A percentile compares a stretch with the other conserved stretches of the same genome.
Conservation (phyloP, 2,329 filamentous ascomycete genomes). For the Colletotrichum sp. region DNA sequence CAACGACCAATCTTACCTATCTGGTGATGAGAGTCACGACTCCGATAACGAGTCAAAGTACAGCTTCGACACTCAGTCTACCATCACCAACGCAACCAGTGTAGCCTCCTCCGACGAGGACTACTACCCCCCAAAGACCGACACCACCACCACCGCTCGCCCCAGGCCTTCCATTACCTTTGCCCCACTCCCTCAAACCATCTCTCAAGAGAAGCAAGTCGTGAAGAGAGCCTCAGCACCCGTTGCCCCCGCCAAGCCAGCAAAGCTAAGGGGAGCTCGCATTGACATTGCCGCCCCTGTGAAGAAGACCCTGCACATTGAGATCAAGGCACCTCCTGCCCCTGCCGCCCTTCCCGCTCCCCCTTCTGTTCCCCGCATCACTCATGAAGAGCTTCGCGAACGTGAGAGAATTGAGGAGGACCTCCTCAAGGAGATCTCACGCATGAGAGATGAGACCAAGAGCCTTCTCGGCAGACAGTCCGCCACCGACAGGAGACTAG, state of each 20-base stretch:
- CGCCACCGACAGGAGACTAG: constrained; percentile 14
- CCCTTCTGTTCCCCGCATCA: constrained; percentile 5
- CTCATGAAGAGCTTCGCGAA: constrained; percentile 8
- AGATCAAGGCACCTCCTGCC: neutral
- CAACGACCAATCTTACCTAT: neutral
- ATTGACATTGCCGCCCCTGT: constrained; percentile 9
- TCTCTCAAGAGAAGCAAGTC: constrained; percentile 4
- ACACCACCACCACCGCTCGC: neutral
- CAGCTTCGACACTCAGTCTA: constrained; percentile 17
- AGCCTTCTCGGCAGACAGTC: constrained; percentile 12
- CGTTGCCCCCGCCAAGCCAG: constrained; percentile 9
- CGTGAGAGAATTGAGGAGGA: constrained; percentile 7
- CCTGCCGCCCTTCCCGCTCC: constrained; percentile 8
- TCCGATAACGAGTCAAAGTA: constrained; percentile 21
- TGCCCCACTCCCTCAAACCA: neutral
- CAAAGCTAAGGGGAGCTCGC: constrained; percentile 13
- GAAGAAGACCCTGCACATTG: neutral
- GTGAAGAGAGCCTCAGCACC: neutral
- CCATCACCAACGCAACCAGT: constrained; percentile 21
- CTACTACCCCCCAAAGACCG: neutral
- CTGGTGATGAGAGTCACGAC: constrained; percentile 20
- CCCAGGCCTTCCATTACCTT: neutral
- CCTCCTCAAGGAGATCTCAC: constrained; percentile 17
- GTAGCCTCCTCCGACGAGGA: constrained; percentile 11
- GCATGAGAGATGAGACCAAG: constrained; percentile 17